A percentile compares a stretch with the other conserved stretches of the same genome.
Conservation (phyloP, 2,329 filamentous ascomycete species). For the Sporothrix inflata region DNA sequence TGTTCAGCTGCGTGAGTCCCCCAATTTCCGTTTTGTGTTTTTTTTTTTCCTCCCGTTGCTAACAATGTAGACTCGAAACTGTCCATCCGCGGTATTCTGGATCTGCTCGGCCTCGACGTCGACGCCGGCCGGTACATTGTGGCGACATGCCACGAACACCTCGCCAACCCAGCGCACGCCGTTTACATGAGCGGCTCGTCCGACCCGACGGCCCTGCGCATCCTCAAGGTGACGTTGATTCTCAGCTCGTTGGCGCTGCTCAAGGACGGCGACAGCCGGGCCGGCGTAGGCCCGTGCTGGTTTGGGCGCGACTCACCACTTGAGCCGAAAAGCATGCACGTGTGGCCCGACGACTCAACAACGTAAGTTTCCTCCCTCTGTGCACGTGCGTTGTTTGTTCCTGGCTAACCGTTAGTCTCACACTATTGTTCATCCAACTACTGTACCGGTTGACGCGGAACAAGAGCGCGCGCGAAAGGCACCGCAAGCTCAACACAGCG, state of each 20-base stretch:
- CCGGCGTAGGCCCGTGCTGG: conserved; percentile 30
- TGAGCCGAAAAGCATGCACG: conserved; percentile 17
- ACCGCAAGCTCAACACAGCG: conserved; percentile 3
- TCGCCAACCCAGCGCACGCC: conserved; percentile 22
- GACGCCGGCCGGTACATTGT: conserved; percentile 16
- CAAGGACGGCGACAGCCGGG: neutral
- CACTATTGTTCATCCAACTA: conserved; percentile 31
- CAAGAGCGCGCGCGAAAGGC: conserved; percentile 18
- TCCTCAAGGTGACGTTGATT: conserved; percentile 30
- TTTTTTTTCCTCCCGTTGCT: neutral
- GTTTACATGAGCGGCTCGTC: conserved; percentile 25
- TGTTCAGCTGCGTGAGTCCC: conserved; percentile 30
- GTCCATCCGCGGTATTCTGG: conserved; percentile 24
- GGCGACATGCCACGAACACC: conserved; percentile 24
- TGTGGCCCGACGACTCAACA: conserved; percentile 34
- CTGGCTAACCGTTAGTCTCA: conserved; percentile 15
- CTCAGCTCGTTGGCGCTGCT: conserved; percentile 28
- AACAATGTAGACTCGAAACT: conserved; percentile 26
- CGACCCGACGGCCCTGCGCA: conserved; percentile 29
- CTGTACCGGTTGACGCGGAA: conserved; percentile 31
- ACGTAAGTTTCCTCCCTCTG: neutral
- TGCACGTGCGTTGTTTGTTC: neutral
- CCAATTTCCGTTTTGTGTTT: neutral
- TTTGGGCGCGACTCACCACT: conserved; percentile 19
- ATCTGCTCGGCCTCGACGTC: conserved; percentile 26